Evolutionary conservation across 176 grass and related monocot species (phyloP).

Genomic region (Lolium rigidum): DNA sequence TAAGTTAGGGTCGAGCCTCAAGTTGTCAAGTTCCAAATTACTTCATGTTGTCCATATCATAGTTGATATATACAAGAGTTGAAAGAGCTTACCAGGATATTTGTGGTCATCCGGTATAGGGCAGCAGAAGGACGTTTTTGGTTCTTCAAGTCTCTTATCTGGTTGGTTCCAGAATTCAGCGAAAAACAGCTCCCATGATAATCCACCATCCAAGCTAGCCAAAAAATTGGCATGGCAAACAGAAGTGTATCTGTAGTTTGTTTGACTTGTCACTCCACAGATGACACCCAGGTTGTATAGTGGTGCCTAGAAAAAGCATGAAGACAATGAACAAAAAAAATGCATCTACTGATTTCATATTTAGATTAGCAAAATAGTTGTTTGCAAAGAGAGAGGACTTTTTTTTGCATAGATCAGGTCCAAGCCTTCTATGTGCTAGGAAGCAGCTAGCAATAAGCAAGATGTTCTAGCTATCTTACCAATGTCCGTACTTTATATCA

Average conservation of each 20-base stretch:
- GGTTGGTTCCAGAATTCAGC: neutral
- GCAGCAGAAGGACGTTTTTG: neutral
- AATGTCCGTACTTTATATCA: too few relatives aligned
- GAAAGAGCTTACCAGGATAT: conserved; percentile 2
- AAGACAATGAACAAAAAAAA: neutral
- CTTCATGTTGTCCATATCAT: neutral
- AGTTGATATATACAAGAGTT: neutral
- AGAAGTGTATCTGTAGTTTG: neutral
- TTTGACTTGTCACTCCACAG: neutral
- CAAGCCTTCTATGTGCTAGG: too few relatives aligned
- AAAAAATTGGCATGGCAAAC: neutral
- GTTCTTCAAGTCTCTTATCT: neutral
- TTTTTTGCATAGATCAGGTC: too few relatives aligned
- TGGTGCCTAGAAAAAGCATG: neutral
- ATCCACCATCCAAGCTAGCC: neutral
- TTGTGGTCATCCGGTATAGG: neutral
- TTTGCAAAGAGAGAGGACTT: neutral
- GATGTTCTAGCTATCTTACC: too few relatives aligned
- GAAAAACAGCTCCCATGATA: neutral
- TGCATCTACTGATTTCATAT: neutral
- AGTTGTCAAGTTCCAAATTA: neutral
- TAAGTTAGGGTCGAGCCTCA: neutral
- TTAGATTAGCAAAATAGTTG: neutral
- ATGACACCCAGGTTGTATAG: conserved; percentile 1
- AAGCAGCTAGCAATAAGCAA: too few relatives aligned